These are phyloP conservation scores for Scytalidium sp. DNA, from an alignment of 2,329 filamentous ascomycete species.

Conservation along the genomic window DNA sequence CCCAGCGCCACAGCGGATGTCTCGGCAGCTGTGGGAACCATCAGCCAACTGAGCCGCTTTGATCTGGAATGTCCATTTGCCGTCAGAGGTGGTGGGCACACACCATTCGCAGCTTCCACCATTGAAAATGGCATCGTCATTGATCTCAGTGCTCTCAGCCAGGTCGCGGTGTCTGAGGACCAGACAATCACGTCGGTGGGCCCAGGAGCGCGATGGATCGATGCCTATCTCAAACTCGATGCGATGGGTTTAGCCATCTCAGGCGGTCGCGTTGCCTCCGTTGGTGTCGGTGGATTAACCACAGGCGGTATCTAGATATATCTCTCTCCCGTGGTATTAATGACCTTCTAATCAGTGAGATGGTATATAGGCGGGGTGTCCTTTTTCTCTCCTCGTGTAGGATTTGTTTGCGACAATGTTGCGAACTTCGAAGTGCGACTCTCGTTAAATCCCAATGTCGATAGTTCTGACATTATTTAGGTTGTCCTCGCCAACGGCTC, in stretches of 20 bases:
- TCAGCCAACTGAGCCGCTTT: not conserved
- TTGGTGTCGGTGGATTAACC: constrained; percentile 36
- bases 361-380: constrained; percentile 7
- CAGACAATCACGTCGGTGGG: constrained; percentile 28
- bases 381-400: constrained; percentile 10
- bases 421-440: constrained; percentile 2
- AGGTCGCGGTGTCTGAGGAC: constrained; percentile 18
- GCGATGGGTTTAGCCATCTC: constrained; percentile 26
- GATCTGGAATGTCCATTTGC: constrained; percentile 41
- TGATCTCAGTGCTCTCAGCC: constrained; percentile 33
- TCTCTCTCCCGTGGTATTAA: not conserved
- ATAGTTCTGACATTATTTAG: constrained; percentile 3
- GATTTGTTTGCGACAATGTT: constrained; percentile 8
- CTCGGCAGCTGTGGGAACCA: constrained; percentile 11
- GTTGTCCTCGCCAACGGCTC: constrained; percentile 38
- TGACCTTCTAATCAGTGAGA: not conserved
- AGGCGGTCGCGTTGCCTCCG: constrained; percentile 32
- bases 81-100: constrained; percentile 55
- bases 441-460: not conserved
- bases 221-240: constrained; percentile 34
- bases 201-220: constrained; percentile 33
- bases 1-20: constrained; percentile 21
- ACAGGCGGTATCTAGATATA: constrained; percentile 28
- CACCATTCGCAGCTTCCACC: constrained; percentile 47
- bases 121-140: constrained; percentile 48